Base-by-base conservation (phyloP, 306 rosid species). In the Alnus glutinosa region DNA sequence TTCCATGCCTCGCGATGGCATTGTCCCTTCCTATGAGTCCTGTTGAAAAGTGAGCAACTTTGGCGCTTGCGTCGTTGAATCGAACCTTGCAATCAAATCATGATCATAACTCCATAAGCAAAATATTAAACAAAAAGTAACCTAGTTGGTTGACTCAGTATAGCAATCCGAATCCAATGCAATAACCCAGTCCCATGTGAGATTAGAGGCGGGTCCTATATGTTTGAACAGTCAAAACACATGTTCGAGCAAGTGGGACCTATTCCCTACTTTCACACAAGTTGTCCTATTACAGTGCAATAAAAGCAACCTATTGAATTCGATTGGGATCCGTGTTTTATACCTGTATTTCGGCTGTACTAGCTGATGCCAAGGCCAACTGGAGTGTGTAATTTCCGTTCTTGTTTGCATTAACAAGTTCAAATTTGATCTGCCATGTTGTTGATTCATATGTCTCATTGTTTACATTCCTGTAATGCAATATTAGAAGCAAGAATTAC, bases 1-100 rank as follows among this genome's bases (percentile, higher is more conserved):
- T 88, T 4, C 97, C 97, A 55, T 94, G 98, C 66, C 98, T 90
- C 15, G 98, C 90, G 37, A 94, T 89, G 12, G 89, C 93, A 23
- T 79, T 94, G 87, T 92, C 98, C 13, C 2, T 72, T 0, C 94
- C 98, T 2, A 89, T 85, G 51, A 34, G 46, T 15, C 86, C 81
- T 1, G 93, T 90, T 46, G 82, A 28, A 59, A 81, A 88, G 70
- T 63, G 58, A 0, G 86, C 80, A 10, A 6, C 32, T 5, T 30
- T 0, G 3, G 16, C 63, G 0, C n/a, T 77, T 9, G 12, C 64
- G 16, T 86, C 16, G 54, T 94, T 94, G 48, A 92, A 52, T 76
- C 94, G 77, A 70, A 94, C 89, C 98, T 94, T 46, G 23, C 55
- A 72, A 75, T 19, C 30, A 13, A 73, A 15, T 34, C 52, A 10